Evolutionary conservation across 768 basidiomycete species (phyloP).

Genomic region (Psilocybe subaeruginosa): DNA sequence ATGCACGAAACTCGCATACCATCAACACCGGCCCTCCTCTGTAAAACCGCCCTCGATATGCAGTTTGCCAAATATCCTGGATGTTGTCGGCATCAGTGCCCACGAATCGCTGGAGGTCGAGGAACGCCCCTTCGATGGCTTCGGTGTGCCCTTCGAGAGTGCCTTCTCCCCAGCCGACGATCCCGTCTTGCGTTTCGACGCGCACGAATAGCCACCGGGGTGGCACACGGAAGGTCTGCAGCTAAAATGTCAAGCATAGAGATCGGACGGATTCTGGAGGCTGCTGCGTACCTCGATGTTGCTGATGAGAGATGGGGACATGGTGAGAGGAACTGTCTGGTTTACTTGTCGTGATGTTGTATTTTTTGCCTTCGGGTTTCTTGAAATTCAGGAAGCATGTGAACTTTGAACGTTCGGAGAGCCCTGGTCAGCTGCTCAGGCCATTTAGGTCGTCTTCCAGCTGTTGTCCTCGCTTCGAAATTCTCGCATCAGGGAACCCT

Average conservation of each 20-base stretch:
- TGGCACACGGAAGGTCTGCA: slow-evolving; percentile 66
- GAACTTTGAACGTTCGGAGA: too few relatives aligned
- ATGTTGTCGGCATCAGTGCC: slow-evolving; percentile 68
- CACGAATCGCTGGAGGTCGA: slow-evolving; percentile 63
- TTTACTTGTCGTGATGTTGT: too few relatives aligned
- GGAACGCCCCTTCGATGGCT: slow-evolving; percentile 69
- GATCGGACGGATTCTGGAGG: background rate
- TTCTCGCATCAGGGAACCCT: too few relatives aligned
- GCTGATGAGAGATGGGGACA: slow-evolving; percentile 21
- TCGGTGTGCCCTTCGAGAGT: slow-evolving; percentile 78
- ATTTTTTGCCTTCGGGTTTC: too few relatives aligned
- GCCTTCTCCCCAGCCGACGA: slow-evolving; percentile 77
- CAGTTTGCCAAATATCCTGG: slow-evolving; percentile 73
- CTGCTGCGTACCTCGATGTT: slow-evolving; percentile 25
- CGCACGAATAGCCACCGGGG: slow-evolving; percentile 77
- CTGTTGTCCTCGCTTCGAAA: too few relatives aligned
- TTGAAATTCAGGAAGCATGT: too few relatives aligned
- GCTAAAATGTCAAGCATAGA: background rate
- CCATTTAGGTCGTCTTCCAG: too few relatives aligned
- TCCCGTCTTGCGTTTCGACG: slow-evolving; percentile 62
- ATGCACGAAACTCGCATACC: slow-evolving; percentile 32
- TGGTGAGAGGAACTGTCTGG: background rate
- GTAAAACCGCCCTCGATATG: slow-evolving; percentile 72
- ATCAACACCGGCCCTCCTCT: slow-evolving; percentile 74
- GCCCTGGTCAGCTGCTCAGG: too few relatives aligned